These are phyloP conservation scores for Cyberlindnera suaveolens DNA, from an alignment of 805 yeast species.

Conservation along the genomic window DNA sequence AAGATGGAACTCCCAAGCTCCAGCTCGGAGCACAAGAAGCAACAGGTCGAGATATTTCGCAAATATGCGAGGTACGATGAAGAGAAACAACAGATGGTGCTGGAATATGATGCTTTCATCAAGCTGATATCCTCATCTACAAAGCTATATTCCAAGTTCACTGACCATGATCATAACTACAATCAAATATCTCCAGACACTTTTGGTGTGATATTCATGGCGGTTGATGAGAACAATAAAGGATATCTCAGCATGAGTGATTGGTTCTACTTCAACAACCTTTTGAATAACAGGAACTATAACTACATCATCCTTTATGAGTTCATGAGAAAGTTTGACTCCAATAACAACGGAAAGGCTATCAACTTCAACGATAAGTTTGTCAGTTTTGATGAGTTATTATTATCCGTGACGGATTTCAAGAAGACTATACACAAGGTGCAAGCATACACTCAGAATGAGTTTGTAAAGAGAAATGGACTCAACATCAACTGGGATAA, in stretches of 20 bases:
- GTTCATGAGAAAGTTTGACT: slow-evolving; percentile 44
- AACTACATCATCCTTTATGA: slow-evolving; percentile 48
- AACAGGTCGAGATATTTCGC: slow-evolving; percentile 37
- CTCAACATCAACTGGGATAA: slow-evolving; percentile 31
- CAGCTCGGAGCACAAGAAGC: slow-evolving; percentile 32
- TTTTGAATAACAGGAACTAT: slow-evolving; percentile 41
- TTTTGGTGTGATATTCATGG: slow-evolving; percentile 67
- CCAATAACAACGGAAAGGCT: slow-evolving; percentile 24
- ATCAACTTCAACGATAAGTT: slow-evolving; percentile 32
- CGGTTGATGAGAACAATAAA: slow-evolving; percentile 66
- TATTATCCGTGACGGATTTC: slow-evolving; percentile 25
- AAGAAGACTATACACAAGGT: slow-evolving; percentile 27
- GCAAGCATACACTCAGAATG: slow-evolving; percentile 27
- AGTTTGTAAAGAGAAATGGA: slow-evolving; percentile 25
- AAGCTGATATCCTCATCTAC: slow-evolving; percentile 26
- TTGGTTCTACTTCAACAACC: slow-evolving; percentile 64
- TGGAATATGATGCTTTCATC: slow-evolving; percentile 31
- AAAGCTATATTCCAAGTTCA: slow-evolving; percentile 13
- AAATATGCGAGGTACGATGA: slow-evolving; percentile 34
- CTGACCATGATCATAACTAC: slow-evolving; percentile 32
- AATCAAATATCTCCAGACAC: slow-evolving; percentile 50
- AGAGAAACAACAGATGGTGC: slow-evolving; percentile 26
- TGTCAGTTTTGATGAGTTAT: slow-evolving; percentile 32
- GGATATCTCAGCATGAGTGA: slow-evolving; percentile 67
- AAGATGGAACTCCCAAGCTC: slow-evolving; percentile 31